These are phyloP conservation scores for Thelonectria olida DNA, from an alignment of 2,329 filamentous ascomycete genomes.

Conservation along the genomic window DNA sequence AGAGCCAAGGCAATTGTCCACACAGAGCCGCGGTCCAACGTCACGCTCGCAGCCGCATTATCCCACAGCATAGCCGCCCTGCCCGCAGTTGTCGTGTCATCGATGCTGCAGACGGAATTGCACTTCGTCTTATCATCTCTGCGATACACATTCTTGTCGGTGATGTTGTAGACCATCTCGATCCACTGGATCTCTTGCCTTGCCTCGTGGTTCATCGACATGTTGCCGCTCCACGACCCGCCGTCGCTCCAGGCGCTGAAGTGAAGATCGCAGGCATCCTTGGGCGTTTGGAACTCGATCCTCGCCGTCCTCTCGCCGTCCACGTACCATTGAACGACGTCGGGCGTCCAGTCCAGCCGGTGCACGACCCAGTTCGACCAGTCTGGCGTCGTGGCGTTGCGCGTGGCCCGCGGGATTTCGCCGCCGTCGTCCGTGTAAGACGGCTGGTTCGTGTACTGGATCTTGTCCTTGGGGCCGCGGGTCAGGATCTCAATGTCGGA, in stretches of 20 bases:
- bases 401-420: slow-evolving; percentile 54
- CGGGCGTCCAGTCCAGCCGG: slow-evolving; percentile 66
- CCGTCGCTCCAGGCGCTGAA: slow-evolving; percentile 70
- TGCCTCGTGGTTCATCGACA: slow-evolving; percentile 58
- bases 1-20: background rate
- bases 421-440: slow-evolving; percentile 55
- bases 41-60: slow-evolving; percentile 1
- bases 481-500: slow-evolving; percentile 62
- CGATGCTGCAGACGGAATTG: slow-evolving; percentile 33
- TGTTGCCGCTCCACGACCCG: slow-evolving; percentile 64
- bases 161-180: slow-evolving; percentile 62
- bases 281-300: slow-evolving; percentile 63
- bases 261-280: slow-evolving; percentile 58
- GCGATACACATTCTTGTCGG: slow-evolving; percentile 28
- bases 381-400: slow-evolving; percentile 55
- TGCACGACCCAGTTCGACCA: slow-evolving; percentile 66
- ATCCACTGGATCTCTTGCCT: slow-evolving; percentile 69
- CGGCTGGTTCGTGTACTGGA: slow-evolving; percentile 70
- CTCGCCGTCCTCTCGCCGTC: slow-evolving; percentile 57
- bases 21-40: background rate
- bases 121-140: slow-evolving; percentile 14
- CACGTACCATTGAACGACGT: slow-evolving; percentile 62
- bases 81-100: slow-evolving; percentile 44
- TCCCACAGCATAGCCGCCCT: slow-evolving; percentile 43
- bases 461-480: slow-evolving; percentile 47